phyloP scores from a whole-genome alignment of 306 rosid genomes.

The barrel medic (Medicago truncatula) region MtrunA17r5.0-ANR NC_053045.1:50230501-50231000 shows the following conservation, averaged over 20 bases:
- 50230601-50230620: conserved; percentile 26
- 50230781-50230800: too few species aligned
- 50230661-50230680: conserved; percentile 30
- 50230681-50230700: conserved; percentile 11
- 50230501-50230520: conserved; percentile 38
- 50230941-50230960: conserved; percentile 21
- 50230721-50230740: conserved; percentile 7
- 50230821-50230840: too few species aligned
- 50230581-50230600: conserved; percentile 25
- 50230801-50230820: too few species aligned
- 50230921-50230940: not conserved
- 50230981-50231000: conserved; percentile 12
- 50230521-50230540: conserved; percentile 27
- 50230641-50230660: conserved; percentile 32
- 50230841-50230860: not conserved
- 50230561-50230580: conserved; percentile 26
- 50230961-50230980: conserved; percentile 15
- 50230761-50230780: not conserved
- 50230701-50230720: not conserved
- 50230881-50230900: conserved; percentile 21
- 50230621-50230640: conserved; percentile 24
- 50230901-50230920: conserved; percentile 1
- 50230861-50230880: conserved; percentile 14
- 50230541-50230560: not conserved
- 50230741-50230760: conserved; percentile 19